These are phyloP conservation scores for Ophiostoma quercus DNA, from an alignment of 2,329 filamentous ascomycete species.

Conservation along the genomic window DNA sequence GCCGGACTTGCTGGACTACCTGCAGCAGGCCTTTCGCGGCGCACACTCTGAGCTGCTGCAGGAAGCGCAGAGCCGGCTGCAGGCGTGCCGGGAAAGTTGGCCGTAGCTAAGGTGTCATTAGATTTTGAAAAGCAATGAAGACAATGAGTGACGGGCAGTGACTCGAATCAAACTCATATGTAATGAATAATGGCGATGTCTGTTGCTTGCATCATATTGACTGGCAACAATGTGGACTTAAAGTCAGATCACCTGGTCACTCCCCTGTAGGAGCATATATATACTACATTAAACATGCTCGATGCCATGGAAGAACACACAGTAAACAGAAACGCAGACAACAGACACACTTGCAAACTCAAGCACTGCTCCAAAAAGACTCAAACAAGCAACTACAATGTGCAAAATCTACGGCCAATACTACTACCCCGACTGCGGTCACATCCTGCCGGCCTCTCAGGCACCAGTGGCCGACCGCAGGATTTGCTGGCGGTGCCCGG, in stretches of 20 bases:
- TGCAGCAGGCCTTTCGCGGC: slow-evolving; percentile 41
- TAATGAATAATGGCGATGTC: no score
- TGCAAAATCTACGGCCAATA: neutral
- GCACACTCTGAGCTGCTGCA: slow-evolving; percentile 63
- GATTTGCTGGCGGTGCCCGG: neutral
- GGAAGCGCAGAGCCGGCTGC: slow-evolving; percentile 67
- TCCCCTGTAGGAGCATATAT: no score
- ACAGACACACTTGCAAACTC: no score
- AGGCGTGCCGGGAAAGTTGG: slow-evolving; percentile 53
- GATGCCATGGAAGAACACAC: no score
- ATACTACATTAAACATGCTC: no score
- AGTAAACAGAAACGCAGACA: no score
- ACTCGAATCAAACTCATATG: no score
- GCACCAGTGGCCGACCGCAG: neutral
- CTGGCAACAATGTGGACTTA: no score
- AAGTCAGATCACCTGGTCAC: no score
- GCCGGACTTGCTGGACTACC: slow-evolving; percentile 42
- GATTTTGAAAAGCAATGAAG: neutral
- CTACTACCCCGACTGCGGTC: neutral
- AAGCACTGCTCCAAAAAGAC: no score
- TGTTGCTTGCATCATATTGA: no score
- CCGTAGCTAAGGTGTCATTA: neutral
- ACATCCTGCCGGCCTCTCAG: neutral
- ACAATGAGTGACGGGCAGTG: neutral
- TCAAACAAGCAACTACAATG: neutral